Base-by-base conservation (phyloP, 441 rosid species). In the Croton laevigatus region DNA sequence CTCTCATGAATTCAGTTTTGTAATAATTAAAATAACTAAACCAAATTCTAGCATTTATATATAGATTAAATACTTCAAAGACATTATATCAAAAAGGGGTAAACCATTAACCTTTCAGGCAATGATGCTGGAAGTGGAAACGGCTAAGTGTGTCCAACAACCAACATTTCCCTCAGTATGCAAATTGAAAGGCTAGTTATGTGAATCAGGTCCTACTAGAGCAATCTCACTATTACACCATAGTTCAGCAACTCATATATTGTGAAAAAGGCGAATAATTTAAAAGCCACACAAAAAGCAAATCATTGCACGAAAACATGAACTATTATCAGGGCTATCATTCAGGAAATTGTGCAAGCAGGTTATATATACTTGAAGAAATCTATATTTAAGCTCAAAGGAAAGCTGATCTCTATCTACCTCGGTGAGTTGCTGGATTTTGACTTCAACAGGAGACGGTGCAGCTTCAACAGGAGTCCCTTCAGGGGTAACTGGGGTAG, bases 361-460 rank as follows among this genome's bases (percentile, higher is more conserved):
- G 42, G 19, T 13, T 3, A 37, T 36, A 36, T 36, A 8, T 8
- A 8, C 20, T 36, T 48, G 32, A 48, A 48, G 53, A 48, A 55
- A 40, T 6, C 5, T 40, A 49, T 13, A 2, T 27, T 4, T n/a
- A 62, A 12, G 63, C 70, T 48, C 53, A 14, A 48, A 17, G 4
- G 5, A 27, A 27, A 1, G 32, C 32, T 27, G 2, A 27, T 48
- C 5, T 48, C 19, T 3, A 27, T 27, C 32, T 62, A 82, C 97
- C 92, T 86, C 97, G 3, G 88, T 84, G 69, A 94, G 84, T 71
- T 86, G 90, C 81, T 82, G 85, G 79, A 94, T 89, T 77, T 87
- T 68, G 75, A 86, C 69, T 57, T 92, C 91, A 48, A 82, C 83
- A 3, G 86, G 75, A 37, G 97, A 91, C 0, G 93, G 88, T 0